phyloP scores from a whole-genome alignment of 2,329 filamentous ascomycete species.

The Penicillium brasilianum region DNA sequence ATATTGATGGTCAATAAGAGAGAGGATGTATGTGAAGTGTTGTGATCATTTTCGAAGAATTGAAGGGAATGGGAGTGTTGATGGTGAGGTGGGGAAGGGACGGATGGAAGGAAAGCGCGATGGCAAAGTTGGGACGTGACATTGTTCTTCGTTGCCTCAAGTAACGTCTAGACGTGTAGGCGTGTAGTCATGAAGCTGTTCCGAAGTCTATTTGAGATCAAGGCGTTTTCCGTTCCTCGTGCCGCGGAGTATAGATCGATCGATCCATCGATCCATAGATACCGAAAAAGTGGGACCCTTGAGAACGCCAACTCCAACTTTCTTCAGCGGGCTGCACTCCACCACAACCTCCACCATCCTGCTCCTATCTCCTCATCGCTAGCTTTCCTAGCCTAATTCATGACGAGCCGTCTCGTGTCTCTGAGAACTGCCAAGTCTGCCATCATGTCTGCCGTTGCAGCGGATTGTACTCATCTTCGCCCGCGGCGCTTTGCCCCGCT shows the following conservation, averaged over 20 bases:
- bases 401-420: constrained; percentile 8
- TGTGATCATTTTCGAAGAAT: not conserved
- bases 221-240: too few species aligned
- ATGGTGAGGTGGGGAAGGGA: not conserved
- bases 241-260: not conserved
- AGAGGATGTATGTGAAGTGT: too few species aligned
- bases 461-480: constrained; percentile 31
- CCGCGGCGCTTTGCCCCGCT: constrained; percentile 58
- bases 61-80: not conserved
- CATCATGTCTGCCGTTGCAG: constrained; percentile 30
- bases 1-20: constrained; percentile 5
- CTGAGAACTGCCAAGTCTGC: constrained; percentile 8
- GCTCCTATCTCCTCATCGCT: not conserved
- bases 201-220: too few species aligned
- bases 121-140: not conserved
- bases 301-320: not conserved
- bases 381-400: not conserved
- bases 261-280: constrained; percentile 2
- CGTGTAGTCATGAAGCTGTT: too few species aligned
- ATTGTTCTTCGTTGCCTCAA: too few species aligned
- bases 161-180: too few species aligned
- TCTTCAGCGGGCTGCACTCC: not conserved
- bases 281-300: not conserved
- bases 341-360: not conserved
- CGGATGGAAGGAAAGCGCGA: not conserved